A percentile compares a stretch with the other conserved stretches of the same genome.
Conservation (phyloP, 1,139 yeast genomes). For the Hyphopichia pseudoburtonii region DNA sequence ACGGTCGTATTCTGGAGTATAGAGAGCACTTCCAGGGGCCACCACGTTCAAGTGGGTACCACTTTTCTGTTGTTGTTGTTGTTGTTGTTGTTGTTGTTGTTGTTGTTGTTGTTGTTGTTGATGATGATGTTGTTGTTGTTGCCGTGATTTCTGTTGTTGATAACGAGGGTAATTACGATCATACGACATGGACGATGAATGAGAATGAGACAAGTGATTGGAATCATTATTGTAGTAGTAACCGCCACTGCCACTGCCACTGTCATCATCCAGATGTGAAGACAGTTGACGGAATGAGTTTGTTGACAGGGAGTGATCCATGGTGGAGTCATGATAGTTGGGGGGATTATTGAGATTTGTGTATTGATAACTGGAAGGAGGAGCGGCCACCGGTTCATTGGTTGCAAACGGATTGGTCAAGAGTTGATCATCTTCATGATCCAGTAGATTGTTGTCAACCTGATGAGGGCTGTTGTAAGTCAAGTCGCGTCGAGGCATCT, state of each 20-base stretch:
- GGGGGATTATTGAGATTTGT: too few relatives aligned
- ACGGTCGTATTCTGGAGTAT: conserved; percentile 22
- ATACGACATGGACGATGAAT: conserved; percentile 10
- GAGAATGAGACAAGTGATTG: conserved; percentile 16
- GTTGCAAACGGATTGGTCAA: too few relatives aligned
- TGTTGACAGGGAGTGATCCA: not conserved
- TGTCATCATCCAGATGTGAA: conserved; percentile 17
- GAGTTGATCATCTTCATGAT: not conserved
- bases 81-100: not conserved
- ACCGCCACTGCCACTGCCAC: conserved; percentile 34
- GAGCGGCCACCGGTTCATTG: not conserved
- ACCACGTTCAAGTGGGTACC: conserved; percentile 1
- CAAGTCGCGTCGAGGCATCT: conserved; percentile 33
- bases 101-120: not conserved
- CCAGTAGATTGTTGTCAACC: not conserved
- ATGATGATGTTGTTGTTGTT: not conserved
- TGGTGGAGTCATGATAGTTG: too few relatives aligned
- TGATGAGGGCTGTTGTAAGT: conserved; percentile 28
- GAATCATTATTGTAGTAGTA: conserved; percentile 17
- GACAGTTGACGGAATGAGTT: conserved; percentile 16
- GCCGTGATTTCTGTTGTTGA: too few relatives aligned
- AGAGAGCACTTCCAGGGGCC: not conserved
- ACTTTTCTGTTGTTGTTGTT: not conserved
- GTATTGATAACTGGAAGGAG: too few relatives aligned
- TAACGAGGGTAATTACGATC: too few relatives aligned